A percentile compares a stretch with the other conserved stretches of the same genome.
phyloP scores from a whole-genome alignment of 495 filamentous ascomycete species.

The Tuber indicum region DNA sequence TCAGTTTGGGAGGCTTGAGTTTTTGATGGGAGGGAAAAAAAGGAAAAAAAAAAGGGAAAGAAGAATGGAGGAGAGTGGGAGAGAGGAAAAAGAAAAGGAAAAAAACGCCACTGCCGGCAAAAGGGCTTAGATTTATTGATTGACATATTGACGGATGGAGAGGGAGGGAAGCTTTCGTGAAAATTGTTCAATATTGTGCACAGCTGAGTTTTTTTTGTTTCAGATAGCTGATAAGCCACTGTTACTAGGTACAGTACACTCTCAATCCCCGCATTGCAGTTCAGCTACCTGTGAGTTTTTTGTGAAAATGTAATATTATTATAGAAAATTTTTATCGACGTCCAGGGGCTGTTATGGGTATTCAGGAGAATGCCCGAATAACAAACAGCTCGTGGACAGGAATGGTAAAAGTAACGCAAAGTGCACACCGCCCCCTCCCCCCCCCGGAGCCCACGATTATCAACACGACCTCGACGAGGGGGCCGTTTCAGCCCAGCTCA shows the following conservation, averaged over 20 bases:
- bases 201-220: not conserved
- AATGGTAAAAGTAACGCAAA: no score
- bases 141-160: not conserved
- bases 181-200: not conserved
- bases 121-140: not conserved
- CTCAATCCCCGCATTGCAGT: not conserved
- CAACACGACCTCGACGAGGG: no score
- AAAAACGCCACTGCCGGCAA: not conserved
- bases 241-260: not conserved
- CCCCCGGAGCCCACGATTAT: no score
- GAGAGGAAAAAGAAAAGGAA: not conserved
- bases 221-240: not conserved
- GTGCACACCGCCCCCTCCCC: no score
- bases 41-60: not conserved
- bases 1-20: not conserved
- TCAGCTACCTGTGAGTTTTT: not conserved
- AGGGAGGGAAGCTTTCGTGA: not conserved
- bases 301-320: not conserved
- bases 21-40: not conserved
- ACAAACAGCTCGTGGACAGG: no score
- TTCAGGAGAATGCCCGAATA: no score
- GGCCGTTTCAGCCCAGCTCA: no score
- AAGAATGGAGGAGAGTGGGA: not conserved
- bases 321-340: no score
- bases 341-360: no score